Percentiles rank a stretch among this genome's conserved stretches.
Evolutionary conservation across 192 early-diverging fungal species (phyloP).

Genomic region (Coemansia sp.): DNA sequence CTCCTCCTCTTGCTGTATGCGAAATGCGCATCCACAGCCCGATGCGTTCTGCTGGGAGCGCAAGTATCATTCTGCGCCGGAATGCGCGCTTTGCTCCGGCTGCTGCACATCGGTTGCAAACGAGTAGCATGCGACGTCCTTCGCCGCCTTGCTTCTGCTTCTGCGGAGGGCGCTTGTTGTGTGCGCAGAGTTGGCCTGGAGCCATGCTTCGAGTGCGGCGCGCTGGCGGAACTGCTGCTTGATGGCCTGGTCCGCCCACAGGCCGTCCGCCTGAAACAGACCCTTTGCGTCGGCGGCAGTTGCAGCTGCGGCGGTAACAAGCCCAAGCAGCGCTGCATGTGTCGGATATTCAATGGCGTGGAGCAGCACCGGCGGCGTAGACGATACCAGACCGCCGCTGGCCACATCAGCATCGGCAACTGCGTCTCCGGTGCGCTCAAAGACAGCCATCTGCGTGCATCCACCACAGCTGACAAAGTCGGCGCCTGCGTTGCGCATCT

Average conservation of each 20-base stretch:
- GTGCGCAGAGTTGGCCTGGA: conserved; percentile 12
- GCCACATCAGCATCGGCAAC: not conserved
- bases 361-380: conserved; percentile 30
- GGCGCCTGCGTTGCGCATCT: conserved; percentile 32
- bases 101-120: no score
- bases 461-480: conserved; percentile 54
- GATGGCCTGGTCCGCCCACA: conserved; percentile 55
- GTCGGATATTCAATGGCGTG: conserved; percentile 58
- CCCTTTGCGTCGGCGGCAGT: conserved; percentile 12
- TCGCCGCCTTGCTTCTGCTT: not conserved
- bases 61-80: no score
- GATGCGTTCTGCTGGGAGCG: no score
- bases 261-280: conserved; percentile 10
- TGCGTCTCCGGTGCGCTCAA: conserved; percentile 32
- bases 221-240: conserved; percentile 58
- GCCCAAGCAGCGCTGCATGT: conserved; percentile 39
- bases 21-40: no score
- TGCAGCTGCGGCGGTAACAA: conserved; percentile 32
- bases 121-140: not conserved
- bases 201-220: conserved; percentile 34
- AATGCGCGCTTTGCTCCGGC: no score
- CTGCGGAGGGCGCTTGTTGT: not conserved
- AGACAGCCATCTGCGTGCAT: conserved; percentile 79
- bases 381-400: not conserved
- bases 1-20: no score